phyloP scores from a whole-genome alignment of 257 asterid genomes.

The Coffea eugenioides region DNA sequence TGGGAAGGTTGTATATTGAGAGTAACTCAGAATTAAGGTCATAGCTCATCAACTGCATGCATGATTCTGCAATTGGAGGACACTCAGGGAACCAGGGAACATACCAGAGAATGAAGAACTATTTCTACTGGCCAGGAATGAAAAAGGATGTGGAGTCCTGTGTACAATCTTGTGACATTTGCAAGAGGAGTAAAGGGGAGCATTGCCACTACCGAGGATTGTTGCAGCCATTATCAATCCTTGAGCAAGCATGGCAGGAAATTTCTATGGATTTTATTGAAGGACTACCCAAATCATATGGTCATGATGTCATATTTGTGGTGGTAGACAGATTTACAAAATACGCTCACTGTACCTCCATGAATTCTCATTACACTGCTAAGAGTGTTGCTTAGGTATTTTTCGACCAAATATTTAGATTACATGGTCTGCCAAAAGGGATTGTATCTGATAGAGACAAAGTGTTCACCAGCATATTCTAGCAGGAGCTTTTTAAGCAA shows the following conservation, averaged over 20 bases:
- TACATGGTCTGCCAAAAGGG: neutral
- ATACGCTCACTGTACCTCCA: neutral
- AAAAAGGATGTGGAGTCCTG: too few species aligned
- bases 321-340: slow-evolving; percentile 5
- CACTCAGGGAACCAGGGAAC: neutral
- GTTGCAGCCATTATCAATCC: neutral
- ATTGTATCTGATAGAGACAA: slow-evolving; percentile 10
- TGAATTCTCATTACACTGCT: neutral
- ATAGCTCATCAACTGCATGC: neutral
- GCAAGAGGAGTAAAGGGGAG: neutral
- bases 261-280: slow-evolving; percentile 8
- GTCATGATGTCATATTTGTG: neutral
- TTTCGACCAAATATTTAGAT: neutral
- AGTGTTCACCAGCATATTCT: neutral
- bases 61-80: neutral
- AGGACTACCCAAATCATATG: neutral
- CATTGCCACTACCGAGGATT: neutral
- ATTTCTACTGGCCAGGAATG: neutral
- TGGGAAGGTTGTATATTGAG: too few species aligned
- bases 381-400: neutral
- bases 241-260: neutral
- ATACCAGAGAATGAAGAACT: neutral
- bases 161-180: neutral
- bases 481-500: neutral
- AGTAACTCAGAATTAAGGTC: neutral